phyloP scores from a whole-genome alignment of 768 basidiomycete species.

The Russula sp. region DNA sequence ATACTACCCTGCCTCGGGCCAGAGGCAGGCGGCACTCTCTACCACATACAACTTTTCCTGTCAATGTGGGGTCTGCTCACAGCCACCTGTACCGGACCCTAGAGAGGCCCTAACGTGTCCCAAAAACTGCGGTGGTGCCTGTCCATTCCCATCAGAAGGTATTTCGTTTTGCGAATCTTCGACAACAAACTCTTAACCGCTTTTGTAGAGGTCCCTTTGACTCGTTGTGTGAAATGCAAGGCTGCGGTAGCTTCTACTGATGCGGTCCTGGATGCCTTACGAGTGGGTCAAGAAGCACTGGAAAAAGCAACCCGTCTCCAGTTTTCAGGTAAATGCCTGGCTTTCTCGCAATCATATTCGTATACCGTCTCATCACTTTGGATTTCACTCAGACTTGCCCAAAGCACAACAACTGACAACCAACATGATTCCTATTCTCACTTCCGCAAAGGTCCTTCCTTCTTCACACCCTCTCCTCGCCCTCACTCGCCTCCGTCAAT shows the following conservation, averaged over 20 bases:
- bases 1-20: conserved; percentile 66
- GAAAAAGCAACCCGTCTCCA: conserved; percentile 68
- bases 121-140: conserved; percentile 61
- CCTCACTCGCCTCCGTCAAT: conserved; percentile 65
- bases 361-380: conserved; percentile 12
- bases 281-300: conserved; percentile 70
- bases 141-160: conserved; percentile 63
- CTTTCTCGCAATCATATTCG: background rate
- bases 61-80: conserved; percentile 56
- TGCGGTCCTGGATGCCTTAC: conserved; percentile 58
- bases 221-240: conserved; percentile 56
- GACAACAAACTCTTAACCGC: background rate
- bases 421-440: conserved; percentile 63
- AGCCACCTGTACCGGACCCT: conserved; percentile 48
- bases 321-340: conserved; percentile 48
- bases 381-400: conserved; percentile 12
- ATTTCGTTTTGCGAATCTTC: conserved; percentile 2
- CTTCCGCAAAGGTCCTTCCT: conserved; percentile 55
- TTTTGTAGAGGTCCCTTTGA: conserved; percentile 45
- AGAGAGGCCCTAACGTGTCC: conserved; percentile 70
- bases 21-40: conserved; percentile 55
- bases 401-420: conserved; percentile 59
- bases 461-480: conserved; percentile 77
- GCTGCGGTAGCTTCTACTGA: conserved; percentile 48
- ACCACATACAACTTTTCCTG: conserved; percentile 83